Evolutionary conservation across 495 filamentous ascomycete genomes (phyloP).

Genomic region (Aspergillus incahuasiensis): DNA sequence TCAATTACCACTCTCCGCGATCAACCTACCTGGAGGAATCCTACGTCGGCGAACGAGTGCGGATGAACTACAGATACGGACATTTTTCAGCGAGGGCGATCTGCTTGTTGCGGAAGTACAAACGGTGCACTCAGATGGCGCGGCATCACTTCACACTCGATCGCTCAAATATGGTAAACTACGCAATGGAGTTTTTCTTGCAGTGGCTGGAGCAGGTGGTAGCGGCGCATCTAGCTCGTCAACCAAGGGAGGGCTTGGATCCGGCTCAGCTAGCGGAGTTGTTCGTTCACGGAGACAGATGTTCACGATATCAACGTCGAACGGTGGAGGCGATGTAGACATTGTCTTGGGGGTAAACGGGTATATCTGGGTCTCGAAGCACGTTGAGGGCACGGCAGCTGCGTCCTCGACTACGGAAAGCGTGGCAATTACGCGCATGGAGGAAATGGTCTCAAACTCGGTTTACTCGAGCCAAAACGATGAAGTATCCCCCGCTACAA

Average conservation of each 20-base stretch:
- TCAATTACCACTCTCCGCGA: conserved; percentile 73
- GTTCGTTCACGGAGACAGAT: conserved; percentile 75
- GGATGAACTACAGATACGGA: conserved; percentile 92
- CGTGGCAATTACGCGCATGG: conserved; percentile 70
- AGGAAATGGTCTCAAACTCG: conserved; percentile 68
- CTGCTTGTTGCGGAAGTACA: conserved; percentile 89
- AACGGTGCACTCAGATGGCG: conserved; percentile 71
- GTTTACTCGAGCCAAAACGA: conserved; percentile 94
- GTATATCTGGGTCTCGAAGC: conserved; percentile 89
- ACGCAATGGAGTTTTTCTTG: conserved; percentile 83
- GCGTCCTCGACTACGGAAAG: conserved; percentile 43
- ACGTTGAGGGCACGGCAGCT: conserved; percentile 51
- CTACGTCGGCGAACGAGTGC: conserved; percentile 84
- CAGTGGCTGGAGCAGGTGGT: conserved; percentile 73
- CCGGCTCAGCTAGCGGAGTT: conserved; percentile 42
- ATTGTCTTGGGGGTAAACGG: conserved; percentile 92
- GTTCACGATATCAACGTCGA: conserved; percentile 68
- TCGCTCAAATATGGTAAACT: conserved; percentile 91
- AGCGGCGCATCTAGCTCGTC: conserved; percentile 46
- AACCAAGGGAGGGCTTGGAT: conserved; percentile 28
- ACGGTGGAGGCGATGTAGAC: conserved; percentile 74
- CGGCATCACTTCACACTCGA: conserved; percentile 81
- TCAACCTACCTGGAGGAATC: conserved; percentile 93
- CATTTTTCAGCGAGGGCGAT: conserved; percentile 88
- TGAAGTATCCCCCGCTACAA: conserved; percentile 64